Evolutionary conservation across 2,329 filamentous ascomycete genomes (phyloP).

Genomic region (Sclerotinia trifoliorum): DNA sequence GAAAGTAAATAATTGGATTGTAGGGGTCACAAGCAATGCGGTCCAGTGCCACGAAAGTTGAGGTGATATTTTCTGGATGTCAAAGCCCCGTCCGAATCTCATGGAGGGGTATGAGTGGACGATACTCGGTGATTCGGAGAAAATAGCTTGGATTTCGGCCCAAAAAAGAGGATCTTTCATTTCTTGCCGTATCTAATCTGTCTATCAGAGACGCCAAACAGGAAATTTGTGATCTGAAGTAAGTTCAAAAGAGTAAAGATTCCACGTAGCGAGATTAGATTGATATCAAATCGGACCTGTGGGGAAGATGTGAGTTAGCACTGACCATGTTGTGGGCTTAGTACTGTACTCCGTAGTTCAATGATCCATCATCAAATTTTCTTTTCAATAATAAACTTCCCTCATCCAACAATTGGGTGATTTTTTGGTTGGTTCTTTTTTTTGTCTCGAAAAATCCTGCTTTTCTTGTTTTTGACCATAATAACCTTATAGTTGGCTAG

Average conservation of each 20-base stretch:
- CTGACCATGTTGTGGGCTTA: background rate
- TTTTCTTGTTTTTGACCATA: background rate
- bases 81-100: slow-evolving; percentile 19
- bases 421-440: background rate
- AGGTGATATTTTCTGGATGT: slow-evolving; percentile 12
- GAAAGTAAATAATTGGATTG: slow-evolving; percentile 12
- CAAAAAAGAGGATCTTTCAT: slow-evolving; percentile 11
- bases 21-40: slow-evolving; percentile 19
- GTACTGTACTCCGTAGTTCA: too few relatives aligned
- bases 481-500: background rate
- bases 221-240: slow-evolving; percentile 20
- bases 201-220: slow-evolving; percentile 6
- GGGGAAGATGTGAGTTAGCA: slow-evolving; percentile 8
- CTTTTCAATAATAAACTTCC: background rate
- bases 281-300: slow-evolving; percentile 16
- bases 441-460: too few relatives aligned
- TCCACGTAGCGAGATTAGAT: slow-evolving; percentile 21
- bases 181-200: slow-evolving; percentile 19
- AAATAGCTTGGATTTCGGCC: slow-evolving; percentile 21
- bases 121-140: slow-evolving; percentile 12
- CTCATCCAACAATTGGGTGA: background rate
- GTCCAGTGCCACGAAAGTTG: slow-evolving; percentile 18
- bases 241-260: slow-evolving; percentile 3
- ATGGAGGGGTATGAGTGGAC: slow-evolving; percentile 15
- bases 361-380: slow-evolving; percentile 1